Base-by-base conservation (phyloP, 2,329 filamentous ascomycete genomes). In the Corinectria fuckeliana region DNA sequence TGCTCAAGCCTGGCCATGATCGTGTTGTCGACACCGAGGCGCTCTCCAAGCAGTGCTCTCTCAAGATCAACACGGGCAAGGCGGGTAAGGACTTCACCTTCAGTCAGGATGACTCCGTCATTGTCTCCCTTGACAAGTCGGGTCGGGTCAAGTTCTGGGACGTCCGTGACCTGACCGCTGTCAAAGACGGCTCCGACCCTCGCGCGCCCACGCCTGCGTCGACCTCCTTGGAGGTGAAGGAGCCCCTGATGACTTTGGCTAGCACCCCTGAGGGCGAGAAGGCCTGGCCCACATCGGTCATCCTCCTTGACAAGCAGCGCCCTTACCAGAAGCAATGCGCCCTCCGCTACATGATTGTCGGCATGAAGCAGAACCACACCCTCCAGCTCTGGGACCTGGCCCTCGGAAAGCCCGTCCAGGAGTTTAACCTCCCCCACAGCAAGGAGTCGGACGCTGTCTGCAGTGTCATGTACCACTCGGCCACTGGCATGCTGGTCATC, bases 91-190 rank as follows among this genome's bases (percentile, higher is more conserved):
- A 99, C 75, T 99, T 99, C 75, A 91, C 89, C 45, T 99, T 99
- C 78, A 97, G 94, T 76, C 93, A 96, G 75, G 95, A 99, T 75
- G 95, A 99, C 75, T 91, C 90, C 2, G 89, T 94, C 38, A 92
- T 99, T 68, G 93, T 96, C 45, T 97, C 94, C 48, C 86, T 99
- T 51, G 96, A 99, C 76, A 99, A 99, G 81, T 94, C 93, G 60
- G 96, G 95, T 47, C 89, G 92, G 62, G 89, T 98, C 79, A 95
- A 96, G 77, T 97, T 99, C 82, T 99, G 95, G 96, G 95, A 99
- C 75, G 92, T 98, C 66, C 91, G 91, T 60, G 87, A 91, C 61
- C 83, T 97, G 56, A 90, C 83, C 2, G 80, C 83, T 16, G 76
- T 77, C 62, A 81, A 82, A 68, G 81, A 85, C 62, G 79, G 75